Evolutionary conservation across 805 yeast genomes (phyloP), one percentile per base, ranked within the genome.

Genomic region (Cyberlindnera saturnus): DNA sequence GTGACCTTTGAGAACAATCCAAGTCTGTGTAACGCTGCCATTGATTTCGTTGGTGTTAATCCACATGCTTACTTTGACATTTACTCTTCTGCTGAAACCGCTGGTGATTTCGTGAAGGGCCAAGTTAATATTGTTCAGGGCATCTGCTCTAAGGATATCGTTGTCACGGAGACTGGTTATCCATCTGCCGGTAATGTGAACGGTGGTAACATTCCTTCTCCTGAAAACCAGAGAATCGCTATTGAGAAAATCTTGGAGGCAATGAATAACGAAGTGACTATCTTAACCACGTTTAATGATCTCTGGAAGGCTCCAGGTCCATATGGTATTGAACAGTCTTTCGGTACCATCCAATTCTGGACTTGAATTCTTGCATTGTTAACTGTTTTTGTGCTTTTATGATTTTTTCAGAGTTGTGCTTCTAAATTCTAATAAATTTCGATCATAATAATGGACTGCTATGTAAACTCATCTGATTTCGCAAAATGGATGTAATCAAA

Each of bases 101-200:
- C 96, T 4, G 96, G 96, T 37, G 37, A 68, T 8, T 90, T 85
- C 55, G 78, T 86, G 36, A 63, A 68, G 39, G 77, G 78, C 29
- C 95, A 90, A 66, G 68, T 77, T 48, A 62, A 55, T 18, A 59
- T 81, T 44, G 81, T 81, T 20, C 64, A 73, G 51, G 64, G 62
- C 14, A 65, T 71, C 37, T 89, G 96, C 40, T 67, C 75, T 26
- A 68, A 73, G 61, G 62, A 66, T 7, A 80, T 86, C 32, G 51
- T 69, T 17, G 79, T 89, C 43, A 81, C 95, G 17, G 96, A 89
- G 65, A 88, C 96, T 5, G 96, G 96, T 36, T 89, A 86, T 61
- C 96, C 96, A 55, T 77, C 82, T 52, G 67, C 70, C 34, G 96
- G 96, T 56, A 61, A 59, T 46, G 67, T 72, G 45, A 79, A 86